Conservation (phyloP, 768 basidiomycete species). For the Auricularia sp. region DNA sequence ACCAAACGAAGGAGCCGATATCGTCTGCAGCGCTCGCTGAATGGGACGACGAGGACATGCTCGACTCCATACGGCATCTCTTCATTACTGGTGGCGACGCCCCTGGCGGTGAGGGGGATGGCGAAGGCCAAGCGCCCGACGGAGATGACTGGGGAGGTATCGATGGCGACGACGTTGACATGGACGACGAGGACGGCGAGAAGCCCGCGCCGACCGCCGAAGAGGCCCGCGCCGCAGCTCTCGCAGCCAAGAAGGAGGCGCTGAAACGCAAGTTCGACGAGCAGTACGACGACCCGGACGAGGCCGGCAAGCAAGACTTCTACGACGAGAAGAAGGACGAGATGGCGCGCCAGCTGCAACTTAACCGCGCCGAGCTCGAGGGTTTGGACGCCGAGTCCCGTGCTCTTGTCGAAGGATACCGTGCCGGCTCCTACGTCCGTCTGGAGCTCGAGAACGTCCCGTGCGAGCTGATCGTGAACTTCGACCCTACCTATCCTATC, state of each 20-base stretch:
- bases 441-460: conserved; percentile 80
- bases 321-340: conserved; percentile 89
- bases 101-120: conserved; percentile 23
- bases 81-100: conserved; percentile 74
- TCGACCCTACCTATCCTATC: conserved; percentile 85
- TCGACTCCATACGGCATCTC: conserved; percentile 75
- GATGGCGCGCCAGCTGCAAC: conserved; percentile 69
- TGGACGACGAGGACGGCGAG: conserved; percentile 28
- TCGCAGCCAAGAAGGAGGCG: conserved; percentile 80
- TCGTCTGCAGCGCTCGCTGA: conserved; percentile 42
- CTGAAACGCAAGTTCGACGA: conserved; percentile 94
- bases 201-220: conserved; percentile 16
- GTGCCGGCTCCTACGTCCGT: conserved; percentile 86
- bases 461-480: conserved; percentile 85
- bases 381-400: conserved; percentile 67
- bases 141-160: conserved; percentile 30
- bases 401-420: conserved; percentile 78
- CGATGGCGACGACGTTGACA: conserved; percentile 29
- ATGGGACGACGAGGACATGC: conserved; percentile 78
- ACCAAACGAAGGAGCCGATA: conserved; percentile 58
- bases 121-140: conserved; percentile 20
- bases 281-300: conserved; percentile 85
- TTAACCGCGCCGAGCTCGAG: conserved; percentile 81
- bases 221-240: conserved; percentile 32
- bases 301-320: conserved; percentile 60